Evolutionary conservation across 2,329 filamentous ascomycete genomes (phyloP).

Genomic region (Fusarium sp.): DNA sequence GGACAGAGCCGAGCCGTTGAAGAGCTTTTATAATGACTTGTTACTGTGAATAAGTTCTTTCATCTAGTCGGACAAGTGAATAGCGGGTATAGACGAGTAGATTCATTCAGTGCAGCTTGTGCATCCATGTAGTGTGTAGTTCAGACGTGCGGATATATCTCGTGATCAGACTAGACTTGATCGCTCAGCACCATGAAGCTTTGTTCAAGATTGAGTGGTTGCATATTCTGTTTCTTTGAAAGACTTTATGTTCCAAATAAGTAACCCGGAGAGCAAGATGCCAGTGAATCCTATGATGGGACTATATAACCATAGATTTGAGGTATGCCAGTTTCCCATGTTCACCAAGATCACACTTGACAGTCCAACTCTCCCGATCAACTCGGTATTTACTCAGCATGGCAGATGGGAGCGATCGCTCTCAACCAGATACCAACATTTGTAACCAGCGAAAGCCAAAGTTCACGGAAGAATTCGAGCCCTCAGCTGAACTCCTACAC

Average conservation of each 20-base stretch:
- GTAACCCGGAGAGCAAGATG: background rate
- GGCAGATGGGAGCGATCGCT: background rate
- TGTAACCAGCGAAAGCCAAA: background rate
- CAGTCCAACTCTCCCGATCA: background rate
- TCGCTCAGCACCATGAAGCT: background rate
- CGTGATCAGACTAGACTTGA: background rate
- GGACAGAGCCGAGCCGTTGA: background rate
- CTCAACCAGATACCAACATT: too few species aligned
- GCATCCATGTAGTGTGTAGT: background rate
- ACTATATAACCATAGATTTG: background rate
- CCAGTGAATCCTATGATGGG: background rate
- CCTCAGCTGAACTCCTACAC: background rate
- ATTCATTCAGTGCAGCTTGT: background rate
- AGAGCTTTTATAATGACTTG: background rate
- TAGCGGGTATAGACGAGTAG: background rate
- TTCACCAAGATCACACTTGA: background rate
- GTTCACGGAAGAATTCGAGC: constrained; percentile 5
- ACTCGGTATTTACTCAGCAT: background rate
- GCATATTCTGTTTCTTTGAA: background rate
- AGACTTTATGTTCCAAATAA: background rate
- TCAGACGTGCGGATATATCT: background rate
- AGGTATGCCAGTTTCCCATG: too few species aligned
- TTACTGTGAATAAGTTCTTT: background rate
- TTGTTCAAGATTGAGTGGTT: background rate
- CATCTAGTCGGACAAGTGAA: background rate